Conservation (phyloP, 1,284 basidiomycete species). For the Pyrrhoderma noxium region DNA sequence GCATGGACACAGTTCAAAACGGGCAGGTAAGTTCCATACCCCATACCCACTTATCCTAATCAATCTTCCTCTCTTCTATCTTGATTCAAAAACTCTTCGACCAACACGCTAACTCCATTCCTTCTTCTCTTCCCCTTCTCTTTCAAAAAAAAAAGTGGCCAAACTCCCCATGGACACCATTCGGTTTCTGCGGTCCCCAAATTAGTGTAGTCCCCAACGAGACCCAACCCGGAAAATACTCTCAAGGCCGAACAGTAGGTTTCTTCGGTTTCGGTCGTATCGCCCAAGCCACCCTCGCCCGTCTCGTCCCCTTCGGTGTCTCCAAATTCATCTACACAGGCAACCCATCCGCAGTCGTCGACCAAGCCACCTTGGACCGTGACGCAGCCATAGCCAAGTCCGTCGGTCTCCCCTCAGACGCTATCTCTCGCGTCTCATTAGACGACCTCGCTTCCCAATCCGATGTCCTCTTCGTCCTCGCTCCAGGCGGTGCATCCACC, state of each 20-base stretch:
- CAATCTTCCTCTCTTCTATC: no score
- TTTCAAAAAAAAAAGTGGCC: slow-evolving; percentile 40
- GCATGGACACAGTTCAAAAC: slow-evolving; percentile 55
- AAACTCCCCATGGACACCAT: slow-evolving; percentile 72
- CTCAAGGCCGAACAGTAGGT: slow-evolving; percentile 43
- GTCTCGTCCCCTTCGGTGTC: slow-evolving; percentile 74
- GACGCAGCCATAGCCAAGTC: slow-evolving; percentile 48
- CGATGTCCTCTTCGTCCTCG: slow-evolving; percentile 81
- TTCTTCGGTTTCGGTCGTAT: slow-evolving; percentile 95
- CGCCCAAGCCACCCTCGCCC: slow-evolving; percentile 69
- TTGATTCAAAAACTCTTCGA: no score
- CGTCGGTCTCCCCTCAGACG: slow-evolving; percentile 37
- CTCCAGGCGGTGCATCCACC: slow-evolving; percentile 71
- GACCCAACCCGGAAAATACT: slow-evolving; percentile 33
- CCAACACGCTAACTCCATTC: no score
- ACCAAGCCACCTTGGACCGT: slow-evolving; percentile 30
- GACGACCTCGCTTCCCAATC: slow-evolving; percentile 65
- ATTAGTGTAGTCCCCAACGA: slow-evolving; percentile 42
- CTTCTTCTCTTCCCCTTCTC: neutral
- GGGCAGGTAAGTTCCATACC: slow-evolving; percentile 43
- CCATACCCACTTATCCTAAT: no score
- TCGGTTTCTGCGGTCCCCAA: slow-evolving; percentile 73
- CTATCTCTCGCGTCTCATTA: slow-evolving; percentile 51
- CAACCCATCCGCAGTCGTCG: slow-evolving; percentile 33
- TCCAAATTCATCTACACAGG: slow-evolving; percentile 61